These are phyloP conservation scores for Hypoxylon sp. DNA, from an alignment of 2,329 filamentous ascomycete species.

Conservation along the genomic window DNA sequence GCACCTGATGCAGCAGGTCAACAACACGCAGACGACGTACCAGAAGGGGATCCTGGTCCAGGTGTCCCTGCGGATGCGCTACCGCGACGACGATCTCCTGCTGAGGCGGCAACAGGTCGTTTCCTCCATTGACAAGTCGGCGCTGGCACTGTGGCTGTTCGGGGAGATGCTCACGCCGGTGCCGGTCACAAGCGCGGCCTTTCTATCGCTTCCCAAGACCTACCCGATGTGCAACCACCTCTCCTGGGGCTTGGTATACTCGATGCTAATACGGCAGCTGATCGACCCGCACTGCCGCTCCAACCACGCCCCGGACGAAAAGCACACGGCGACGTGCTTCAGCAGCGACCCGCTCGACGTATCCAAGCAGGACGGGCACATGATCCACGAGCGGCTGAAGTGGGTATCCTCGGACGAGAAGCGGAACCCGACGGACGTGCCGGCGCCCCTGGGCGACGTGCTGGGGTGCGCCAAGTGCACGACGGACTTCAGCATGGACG, in stretches of 20 bases:
- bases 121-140: conserved; percentile 44
- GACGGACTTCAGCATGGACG: conserved; percentile 44
- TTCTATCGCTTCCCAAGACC: conserved; percentile 25
- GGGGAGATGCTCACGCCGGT: conserved; percentile 25
- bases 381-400: conserved; percentile 38
- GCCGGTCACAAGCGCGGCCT: background rate
- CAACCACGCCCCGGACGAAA: conserved; percentile 2
- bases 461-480: conserved; percentile 42
- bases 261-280: conserved; percentile 22
- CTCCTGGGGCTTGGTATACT: conserved; percentile 33
- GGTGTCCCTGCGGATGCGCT: conserved; percentile 41
- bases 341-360: conserved; percentile 30
- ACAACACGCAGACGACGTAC: conserved; percentile 44
- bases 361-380: conserved; percentile 40
- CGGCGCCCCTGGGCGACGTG: conserved; percentile 35
- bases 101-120: conserved; percentile 44
- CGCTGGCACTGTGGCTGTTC: conserved; percentile 41
- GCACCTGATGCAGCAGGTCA: conserved; percentile 44
- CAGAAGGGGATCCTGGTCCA: conserved; percentile 42
- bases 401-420: conserved; percentile 16
- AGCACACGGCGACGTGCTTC: conserved; percentile 38
- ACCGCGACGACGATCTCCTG: conserved; percentile 38
- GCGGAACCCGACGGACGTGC: conserved; percentile 30
- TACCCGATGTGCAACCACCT: conserved; percentile 42
- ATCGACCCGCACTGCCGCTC: conserved; percentile 26